Evolutionary conservation across 1,284 basidiomycete genomes (phyloP).

Genomic region (Chondrostereum purpureum): DNA sequence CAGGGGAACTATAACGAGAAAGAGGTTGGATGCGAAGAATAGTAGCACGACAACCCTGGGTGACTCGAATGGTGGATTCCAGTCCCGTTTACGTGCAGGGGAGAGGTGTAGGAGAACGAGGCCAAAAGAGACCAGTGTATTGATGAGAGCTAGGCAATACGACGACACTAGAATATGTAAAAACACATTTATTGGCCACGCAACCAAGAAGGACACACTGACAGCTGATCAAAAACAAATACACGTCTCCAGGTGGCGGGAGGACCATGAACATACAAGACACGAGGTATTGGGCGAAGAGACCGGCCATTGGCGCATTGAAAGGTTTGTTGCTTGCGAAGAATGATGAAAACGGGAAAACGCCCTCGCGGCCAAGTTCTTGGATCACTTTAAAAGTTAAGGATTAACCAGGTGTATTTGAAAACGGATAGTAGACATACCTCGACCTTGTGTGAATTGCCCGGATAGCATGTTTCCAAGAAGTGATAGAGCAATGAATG

Average conservation of each 20-base stretch:
- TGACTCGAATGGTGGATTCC: slow-evolving; percentile 59
- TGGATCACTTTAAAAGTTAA: slow-evolving; percentile 45
- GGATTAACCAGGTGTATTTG: background rate
- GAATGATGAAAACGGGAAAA: slow-evolving; percentile 53
- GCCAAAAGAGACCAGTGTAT: slow-evolving; percentile 53
- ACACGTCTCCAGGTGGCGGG: slow-evolving; percentile 61
- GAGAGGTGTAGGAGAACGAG: slow-evolving; percentile 44
- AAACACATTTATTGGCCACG: background rate
- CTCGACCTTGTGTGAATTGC: slow-evolving; percentile 58
- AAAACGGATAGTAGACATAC: slow-evolving; percentile 24
- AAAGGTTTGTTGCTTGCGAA: slow-evolving; percentile 64
- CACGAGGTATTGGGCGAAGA: slow-evolving; percentile 50
- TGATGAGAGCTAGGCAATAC: slow-evolving; percentile 49
- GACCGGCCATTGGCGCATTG: slow-evolving; percentile 49
- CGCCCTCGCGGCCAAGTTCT: slow-evolving; percentile 61
- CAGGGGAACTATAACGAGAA: slow-evolving; percentile 51
- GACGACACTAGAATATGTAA: slow-evolving; percentile 36
- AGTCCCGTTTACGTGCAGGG: slow-evolving; percentile 23
- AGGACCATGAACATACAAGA: slow-evolving; percentile 42
- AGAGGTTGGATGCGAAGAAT: slow-evolving; percentile 60
- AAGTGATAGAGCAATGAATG: slow-evolving; percentile 55
- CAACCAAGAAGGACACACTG: slow-evolving; percentile 21
- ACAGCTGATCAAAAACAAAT: slow-evolving; percentile 61
- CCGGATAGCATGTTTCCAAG: slow-evolving; percentile 57
- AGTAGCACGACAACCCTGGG: slow-evolving; percentile 38